Evolutionary conservation across 1,284 basidiomycete species (phyloP).

Genomic region (Papiliotrema laurentii): DNA sequence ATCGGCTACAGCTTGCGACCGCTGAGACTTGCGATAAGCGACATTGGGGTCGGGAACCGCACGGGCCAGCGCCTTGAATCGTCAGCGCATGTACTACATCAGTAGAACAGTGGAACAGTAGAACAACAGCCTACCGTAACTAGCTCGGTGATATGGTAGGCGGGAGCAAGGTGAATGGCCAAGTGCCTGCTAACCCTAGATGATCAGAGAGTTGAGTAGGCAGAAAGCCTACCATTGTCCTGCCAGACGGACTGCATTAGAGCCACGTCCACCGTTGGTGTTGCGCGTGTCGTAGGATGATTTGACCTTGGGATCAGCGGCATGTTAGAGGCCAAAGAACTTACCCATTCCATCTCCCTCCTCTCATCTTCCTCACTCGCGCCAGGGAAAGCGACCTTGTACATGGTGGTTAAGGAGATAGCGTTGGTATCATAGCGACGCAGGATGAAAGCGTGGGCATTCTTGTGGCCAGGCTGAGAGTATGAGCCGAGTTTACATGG

Average conservation of each 20-base stretch:
- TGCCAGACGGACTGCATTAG: conserved; percentile 65
- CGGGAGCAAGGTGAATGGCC: conserved; percentile 56
- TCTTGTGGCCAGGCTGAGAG: conserved; percentile 6
- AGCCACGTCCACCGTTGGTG: conserved; percentile 70
- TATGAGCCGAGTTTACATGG: neutral
- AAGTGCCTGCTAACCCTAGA: conserved; percentile 65
- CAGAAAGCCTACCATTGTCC: conserved; percentile 59
- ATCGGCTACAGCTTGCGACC: conserved; percentile 45
- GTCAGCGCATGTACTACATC: no score
- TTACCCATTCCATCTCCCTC: conserved; percentile 72
- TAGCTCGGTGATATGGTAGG: conserved; percentile 55
- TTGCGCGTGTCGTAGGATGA: conserved; percentile 69
- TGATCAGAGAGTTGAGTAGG: conserved; percentile 1
- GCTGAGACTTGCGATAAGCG: conserved; percentile 62
- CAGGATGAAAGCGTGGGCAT: conserved; percentile 81
- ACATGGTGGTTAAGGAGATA: conserved; percentile 95
- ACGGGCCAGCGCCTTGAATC: conserved; percentile 60
- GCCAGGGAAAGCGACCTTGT: conserved; percentile 89
- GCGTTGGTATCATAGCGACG: conserved; percentile 94
- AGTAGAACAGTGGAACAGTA: neutral
- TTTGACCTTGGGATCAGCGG: conserved; percentile 53
- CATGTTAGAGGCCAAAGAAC: neutral
- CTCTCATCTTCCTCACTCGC: conserved; percentile 76
- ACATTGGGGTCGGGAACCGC: conserved; percentile 72
- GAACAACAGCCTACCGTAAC: conserved; percentile 30